Evolutionary conservation across 2,329 filamentous ascomycete genomes (phyloP).

Genomic region (Botryotinia convoluta): DNA sequence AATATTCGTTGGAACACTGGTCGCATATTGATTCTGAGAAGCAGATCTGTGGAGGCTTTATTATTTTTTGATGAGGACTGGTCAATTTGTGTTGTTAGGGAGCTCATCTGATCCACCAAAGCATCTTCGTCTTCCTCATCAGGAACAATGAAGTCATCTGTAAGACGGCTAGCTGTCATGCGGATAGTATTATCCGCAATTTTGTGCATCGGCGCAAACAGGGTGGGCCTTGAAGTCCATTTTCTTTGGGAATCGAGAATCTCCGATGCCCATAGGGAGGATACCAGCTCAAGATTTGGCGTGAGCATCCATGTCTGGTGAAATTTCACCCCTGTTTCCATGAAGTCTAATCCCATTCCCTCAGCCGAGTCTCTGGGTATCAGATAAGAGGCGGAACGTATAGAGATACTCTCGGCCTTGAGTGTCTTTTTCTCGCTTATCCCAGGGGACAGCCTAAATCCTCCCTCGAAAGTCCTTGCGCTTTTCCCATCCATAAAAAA

Average conservation of each 20-base stretch:
- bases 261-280: conserved; percentile 39
- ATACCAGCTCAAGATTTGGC: conserved; percentile 45
- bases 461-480: conserved; percentile 27
- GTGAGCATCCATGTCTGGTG: conserved; percentile 48
- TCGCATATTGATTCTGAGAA: conserved; percentile 16
- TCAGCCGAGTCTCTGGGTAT: background rate
- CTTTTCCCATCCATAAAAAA: conserved; percentile 25
- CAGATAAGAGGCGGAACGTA: background rate
- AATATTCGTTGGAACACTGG: conserved; percentile 15
- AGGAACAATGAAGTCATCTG: conserved; percentile 34
- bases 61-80: background rate
- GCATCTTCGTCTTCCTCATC: conserved; percentile 24
- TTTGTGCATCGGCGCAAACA: conserved; percentile 23
- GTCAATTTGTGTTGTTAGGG: background rate
- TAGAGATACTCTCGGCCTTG: background rate
- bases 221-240: conserved; percentile 2
- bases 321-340: conserved; percentile 42
- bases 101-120: background rate
- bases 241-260: background rate
- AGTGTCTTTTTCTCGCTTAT: background rate
- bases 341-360: conserved; percentile 34
- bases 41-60: background rate
- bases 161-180: conserved; percentile 13
- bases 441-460: conserved; percentile 24
- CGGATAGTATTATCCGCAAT: conserved; percentile 17